These are phyloP conservation scores for Cucumis hystrix DNA, from an alignment of 306 rosid genomes.

Conservation along the genomic window DNA sequence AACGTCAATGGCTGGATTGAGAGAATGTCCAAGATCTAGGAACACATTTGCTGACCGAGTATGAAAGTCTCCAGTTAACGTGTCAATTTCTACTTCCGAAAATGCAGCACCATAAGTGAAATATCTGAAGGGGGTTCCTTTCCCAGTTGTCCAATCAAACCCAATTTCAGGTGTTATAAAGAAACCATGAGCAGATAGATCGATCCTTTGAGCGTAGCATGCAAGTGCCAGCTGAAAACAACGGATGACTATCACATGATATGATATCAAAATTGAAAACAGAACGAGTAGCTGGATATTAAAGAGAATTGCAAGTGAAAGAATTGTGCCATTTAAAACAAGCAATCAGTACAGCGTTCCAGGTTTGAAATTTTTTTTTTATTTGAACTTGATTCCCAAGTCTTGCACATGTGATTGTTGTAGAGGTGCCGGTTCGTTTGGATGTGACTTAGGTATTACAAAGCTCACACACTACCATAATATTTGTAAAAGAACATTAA, in stretches of 20 bases:
- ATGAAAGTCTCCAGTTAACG: slow-evolving; percentile 91
- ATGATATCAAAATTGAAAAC: slow-evolving; percentile 7
- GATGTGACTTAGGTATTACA: background rate
- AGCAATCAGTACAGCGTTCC: background rate
- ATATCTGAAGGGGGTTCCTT: slow-evolving; percentile 78
- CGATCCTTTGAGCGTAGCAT: slow-evolving; percentile 71
- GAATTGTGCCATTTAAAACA: background rate
- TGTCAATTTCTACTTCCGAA: slow-evolving; percentile 90
- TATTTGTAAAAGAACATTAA: background rate
- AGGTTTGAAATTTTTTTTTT: background rate
- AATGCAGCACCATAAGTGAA: slow-evolving; percentile 93
- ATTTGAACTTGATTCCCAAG: background rate
- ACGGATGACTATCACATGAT: slow-evolving; percentile 9
- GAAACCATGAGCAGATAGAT: slow-evolving; percentile 97
- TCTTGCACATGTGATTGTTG: background rate
- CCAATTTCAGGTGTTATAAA: slow-evolving; percentile 69
- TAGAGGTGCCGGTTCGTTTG: background rate
- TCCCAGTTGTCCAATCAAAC: slow-evolving; percentile 70
- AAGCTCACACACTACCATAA: background rate
- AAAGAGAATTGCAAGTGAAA: background rate
- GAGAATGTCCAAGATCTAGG: slow-evolving; percentile 79
- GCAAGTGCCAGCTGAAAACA: slow-evolving; percentile 61
- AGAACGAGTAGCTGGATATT: background rate
- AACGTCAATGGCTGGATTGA: slow-evolving; percentile 90
- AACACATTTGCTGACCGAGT: slow-evolving; percentile 58